Conservation (phyloP, 176 grass and related monocot species). For the Oryza officinalis region DNA sequence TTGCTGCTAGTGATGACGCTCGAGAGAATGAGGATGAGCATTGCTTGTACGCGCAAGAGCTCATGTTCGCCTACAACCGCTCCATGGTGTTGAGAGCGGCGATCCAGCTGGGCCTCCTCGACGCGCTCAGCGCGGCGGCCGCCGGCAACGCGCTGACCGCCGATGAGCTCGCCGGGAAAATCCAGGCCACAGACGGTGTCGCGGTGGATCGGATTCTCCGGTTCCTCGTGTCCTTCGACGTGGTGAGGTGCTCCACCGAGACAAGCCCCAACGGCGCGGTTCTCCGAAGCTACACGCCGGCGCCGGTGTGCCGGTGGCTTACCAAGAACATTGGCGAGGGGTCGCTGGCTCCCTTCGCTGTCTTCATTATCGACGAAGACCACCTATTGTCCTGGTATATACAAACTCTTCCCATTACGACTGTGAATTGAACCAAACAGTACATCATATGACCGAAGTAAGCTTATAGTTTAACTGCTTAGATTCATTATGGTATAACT, state of each 20-base stretch:
- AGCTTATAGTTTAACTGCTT: no score
- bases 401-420: no score
- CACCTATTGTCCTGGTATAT: background rate
- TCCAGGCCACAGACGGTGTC: background rate
- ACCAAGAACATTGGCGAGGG: background rate
- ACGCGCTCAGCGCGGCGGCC: conserved; percentile 11
- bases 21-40: background rate
- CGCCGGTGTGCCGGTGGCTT: conserved; percentile 4
- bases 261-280: background rate
- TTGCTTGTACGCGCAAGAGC: background rate
- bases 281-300: background rate
- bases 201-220: conserved; percentile 5
- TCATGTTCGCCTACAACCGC: background rate
- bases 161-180: background rate
- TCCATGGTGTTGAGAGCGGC: conserved; percentile 36
- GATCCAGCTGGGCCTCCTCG: conserved; percentile 10
- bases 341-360: background rate
- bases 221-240: background rate
- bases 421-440: no score
- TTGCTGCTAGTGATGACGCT: no score
- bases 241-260: background rate
- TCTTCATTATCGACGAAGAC: background rate
- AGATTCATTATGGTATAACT: no score
- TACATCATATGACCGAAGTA: no score
- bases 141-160: background rate